Conservation (phyloP, 2,329 filamentous ascomycete species). For the Domatiomyces catenatus region DNA sequence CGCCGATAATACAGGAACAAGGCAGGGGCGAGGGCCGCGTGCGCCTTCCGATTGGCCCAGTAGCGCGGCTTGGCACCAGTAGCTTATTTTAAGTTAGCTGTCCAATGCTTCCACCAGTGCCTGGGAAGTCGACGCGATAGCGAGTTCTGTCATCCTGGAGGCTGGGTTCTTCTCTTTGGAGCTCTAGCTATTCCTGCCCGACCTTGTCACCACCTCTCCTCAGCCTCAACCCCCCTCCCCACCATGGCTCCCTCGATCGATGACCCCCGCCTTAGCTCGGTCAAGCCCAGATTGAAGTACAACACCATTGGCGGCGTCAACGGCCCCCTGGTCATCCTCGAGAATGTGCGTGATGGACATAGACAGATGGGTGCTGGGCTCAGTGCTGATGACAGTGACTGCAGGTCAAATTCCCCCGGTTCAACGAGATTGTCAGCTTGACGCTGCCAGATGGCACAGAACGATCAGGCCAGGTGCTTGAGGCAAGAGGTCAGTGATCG, state of each 20-base stretch:
- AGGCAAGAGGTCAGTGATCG: slow-evolving; percentile 68
- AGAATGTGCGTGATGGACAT: slow-evolving; percentile 53
- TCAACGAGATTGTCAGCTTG: slow-evolving; percentile 94
- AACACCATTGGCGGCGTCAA: slow-evolving; percentile 98
- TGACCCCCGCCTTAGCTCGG: slow-evolving; percentile 33
- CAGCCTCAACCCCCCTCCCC: slow-evolving; percentile 1
- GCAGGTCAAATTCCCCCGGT: slow-evolving; percentile 91
- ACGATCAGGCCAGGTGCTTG: slow-evolving; percentile 86
- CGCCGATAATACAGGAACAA: too few species aligned
- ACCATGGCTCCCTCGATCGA: slow-evolving; percentile 21
- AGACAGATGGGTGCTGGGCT: slow-evolving; percentile 1
- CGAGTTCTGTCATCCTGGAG: background rate
- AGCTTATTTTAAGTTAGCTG: background rate
- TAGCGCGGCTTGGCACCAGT: background rate
- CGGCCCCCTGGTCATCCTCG: slow-evolving; percentile 90
- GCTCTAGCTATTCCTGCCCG: background rate
- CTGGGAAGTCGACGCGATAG: background rate
- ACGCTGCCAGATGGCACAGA: slow-evolving; percentile 90
- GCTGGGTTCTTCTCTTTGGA: background rate
- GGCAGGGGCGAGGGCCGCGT: background rate
- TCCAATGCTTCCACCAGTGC: background rate
- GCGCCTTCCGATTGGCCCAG: background rate
- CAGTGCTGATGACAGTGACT: slow-evolving; percentile 11
- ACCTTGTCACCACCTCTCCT: background rate
- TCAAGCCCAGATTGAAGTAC: slow-evolving; percentile 70